Percentiles rank a stretch among this genome's conserved stretches.
Conservation (phyloP, 441 rosid genomes). For the Jatropha multifida region DNA sequence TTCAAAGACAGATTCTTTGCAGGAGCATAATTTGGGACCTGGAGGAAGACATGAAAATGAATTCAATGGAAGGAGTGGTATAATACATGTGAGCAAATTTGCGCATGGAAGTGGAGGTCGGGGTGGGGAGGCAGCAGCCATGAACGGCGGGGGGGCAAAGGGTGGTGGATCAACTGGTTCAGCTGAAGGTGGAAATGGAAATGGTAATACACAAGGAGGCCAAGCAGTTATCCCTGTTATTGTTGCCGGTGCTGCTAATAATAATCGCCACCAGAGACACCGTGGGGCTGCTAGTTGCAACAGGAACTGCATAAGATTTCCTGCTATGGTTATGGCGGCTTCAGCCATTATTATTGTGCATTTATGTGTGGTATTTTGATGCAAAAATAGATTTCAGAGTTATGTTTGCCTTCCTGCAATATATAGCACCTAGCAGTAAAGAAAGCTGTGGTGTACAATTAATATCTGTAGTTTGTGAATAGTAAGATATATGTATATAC, state of each 20-base stretch:
- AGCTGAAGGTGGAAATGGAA: conserved; percentile 13
- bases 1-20: neutral
- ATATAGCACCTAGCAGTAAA: no score
- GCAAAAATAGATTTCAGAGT: neutral
- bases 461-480: neutral
- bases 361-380: neutral
- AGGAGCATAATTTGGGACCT: conserved; percentile 1
- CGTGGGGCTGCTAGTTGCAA: conserved; percentile 20
- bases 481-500: neutral
- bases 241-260: conserved; percentile 34
- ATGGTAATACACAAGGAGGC: conserved; percentile 16
- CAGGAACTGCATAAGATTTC: neutral
- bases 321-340: conserved; percentile 6
- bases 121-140: neutral
- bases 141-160: neutral
- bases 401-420: neutral
- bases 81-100: conserved; percentile 2
- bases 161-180: conserved; percentile 15
- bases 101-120: conserved; percentile 1
- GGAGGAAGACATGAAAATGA: conserved; percentile 7
- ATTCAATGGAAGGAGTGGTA: conserved; percentile 1
- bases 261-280: conserved; percentile 29
- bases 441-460: no score
- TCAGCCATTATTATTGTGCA: conserved; percentile 11
- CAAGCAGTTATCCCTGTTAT: conserved; percentile 25